Conservation (phyloP, 2,329 filamentous ascomycete species). For the Trichoderma arundinaceum region DNA sequence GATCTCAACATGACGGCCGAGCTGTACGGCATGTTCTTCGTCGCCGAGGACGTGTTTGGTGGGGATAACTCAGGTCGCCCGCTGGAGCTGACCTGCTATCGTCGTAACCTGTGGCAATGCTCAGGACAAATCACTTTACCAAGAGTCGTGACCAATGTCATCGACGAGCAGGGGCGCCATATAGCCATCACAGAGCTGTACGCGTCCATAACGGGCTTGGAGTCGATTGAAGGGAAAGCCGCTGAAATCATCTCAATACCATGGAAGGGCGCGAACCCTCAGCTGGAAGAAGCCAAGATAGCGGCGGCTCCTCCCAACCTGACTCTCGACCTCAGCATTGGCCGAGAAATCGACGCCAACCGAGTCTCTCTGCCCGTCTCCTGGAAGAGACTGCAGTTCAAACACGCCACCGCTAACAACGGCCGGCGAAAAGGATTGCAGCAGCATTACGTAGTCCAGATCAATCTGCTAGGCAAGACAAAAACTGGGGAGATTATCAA, state of each 20-base stretch:
- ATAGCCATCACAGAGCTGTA: conserved; percentile 79
- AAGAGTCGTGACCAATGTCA: conserved; percentile 69
- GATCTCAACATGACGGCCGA: conserved; percentile 74
- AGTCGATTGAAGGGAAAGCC: conserved; percentile 88
- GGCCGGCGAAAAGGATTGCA: conserved; percentile 91
- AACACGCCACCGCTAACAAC: conserved; percentile 96
- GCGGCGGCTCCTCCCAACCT: conserved; percentile 59
- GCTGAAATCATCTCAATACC: conserved; percentile 97
- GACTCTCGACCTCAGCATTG: conserved; percentile 59
- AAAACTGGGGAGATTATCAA: conserved; percentile 68
- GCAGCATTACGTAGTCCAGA: conserved; percentile 89
- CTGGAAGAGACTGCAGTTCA: conserved; percentile 95
- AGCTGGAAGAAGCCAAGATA: conserved; percentile 58
- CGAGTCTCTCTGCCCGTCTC: conserved; percentile 82
- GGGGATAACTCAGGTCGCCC: conserved; percentile 62
- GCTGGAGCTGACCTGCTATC: conserved; percentile 90
- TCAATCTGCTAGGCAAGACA: conserved; percentile 82
- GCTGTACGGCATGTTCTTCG: conserved; percentile 87
- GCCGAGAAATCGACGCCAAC: conserved; percentile 76
- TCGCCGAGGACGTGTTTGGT: conserved; percentile 80
- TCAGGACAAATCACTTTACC: conserved; percentile 85
- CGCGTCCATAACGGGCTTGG: conserved; percentile 81
- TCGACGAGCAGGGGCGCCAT: conserved; percentile 76
- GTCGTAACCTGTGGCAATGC: conserved; percentile 93
- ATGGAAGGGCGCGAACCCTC: conserved; percentile 79